Percentiles rank a stretch among this genome's conserved stretches.
Evolutionary conservation across 169 alveolate genomes (phyloP).

Genomic region (Eimeria maxima): DNA sequence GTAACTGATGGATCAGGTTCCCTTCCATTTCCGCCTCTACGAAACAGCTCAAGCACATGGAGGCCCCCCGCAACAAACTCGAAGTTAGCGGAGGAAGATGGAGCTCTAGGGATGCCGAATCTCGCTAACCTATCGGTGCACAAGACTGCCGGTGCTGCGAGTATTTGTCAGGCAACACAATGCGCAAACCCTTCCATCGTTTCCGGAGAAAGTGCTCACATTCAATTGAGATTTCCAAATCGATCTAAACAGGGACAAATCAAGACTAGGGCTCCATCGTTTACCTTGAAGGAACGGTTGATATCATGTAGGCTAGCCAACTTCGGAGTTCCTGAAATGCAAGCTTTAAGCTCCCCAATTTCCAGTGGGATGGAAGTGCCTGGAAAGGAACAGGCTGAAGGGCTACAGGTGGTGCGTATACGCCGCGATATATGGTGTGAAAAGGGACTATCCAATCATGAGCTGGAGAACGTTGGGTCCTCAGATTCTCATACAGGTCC

Average conservation of each 20-base stretch:
- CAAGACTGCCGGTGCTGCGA: neutral
- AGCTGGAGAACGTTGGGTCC: neutral
- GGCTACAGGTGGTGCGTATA: constrained; percentile 39
- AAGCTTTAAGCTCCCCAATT: neutral
- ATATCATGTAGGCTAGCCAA: neutral
- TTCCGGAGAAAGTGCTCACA: neutral
- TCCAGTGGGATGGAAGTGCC: neutral
- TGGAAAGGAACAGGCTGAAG: neutral
- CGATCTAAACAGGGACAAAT: too few species aligned
- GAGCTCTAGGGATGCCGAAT: neutral
- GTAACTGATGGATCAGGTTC: neutral
- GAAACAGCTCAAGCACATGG: neutral
- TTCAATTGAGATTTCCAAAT: neutral
- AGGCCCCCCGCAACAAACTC: neutral
- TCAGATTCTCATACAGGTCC: neutral
- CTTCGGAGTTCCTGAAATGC: neutral
- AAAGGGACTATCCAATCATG: neutral
- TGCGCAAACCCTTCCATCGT: neutral
- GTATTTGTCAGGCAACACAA: neutral
- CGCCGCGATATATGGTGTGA: neutral
- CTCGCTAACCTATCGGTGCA: neutral
- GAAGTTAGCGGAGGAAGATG: neutral
- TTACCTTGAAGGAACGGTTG: neutral
- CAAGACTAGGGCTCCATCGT: neutral
- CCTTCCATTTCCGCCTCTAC: neutral